Base-by-base conservation (phyloP, 257 asterid species). In the Primulina huaijiensis region DNA sequence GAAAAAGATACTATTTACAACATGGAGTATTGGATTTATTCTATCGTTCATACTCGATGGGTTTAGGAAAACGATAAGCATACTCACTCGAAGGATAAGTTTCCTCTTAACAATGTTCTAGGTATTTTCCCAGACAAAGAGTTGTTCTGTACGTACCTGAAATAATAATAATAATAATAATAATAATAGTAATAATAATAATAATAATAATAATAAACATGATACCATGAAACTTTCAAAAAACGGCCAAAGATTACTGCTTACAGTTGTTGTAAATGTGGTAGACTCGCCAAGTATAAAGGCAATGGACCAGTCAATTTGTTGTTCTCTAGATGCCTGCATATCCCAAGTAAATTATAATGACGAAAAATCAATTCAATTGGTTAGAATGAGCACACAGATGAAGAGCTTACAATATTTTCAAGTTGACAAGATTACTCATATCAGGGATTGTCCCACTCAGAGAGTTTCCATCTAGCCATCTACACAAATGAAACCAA, bases 321-420 rank as follows among this genome's bases (percentile, higher is more conserved):
- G 80, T 90, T 93, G 83, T 89, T 88, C 87, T 90, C 97, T 53
- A 93, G 78, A 88, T 93, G 99, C 89, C 99, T 93, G 89, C 87
- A 79, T 58, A 53, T 60, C 77, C 56, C 55, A 60, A 60, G 33
- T 11, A 11, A 71, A 30, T 55, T 23, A 57, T 12, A 73, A 72
- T 69, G n/a, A 71, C 17, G 40, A 58, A 19, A 4, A 64, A 35
- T 4, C 52, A 58, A n/a, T 34, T 63, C 25, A 67, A 63, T 57
- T 58, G 37, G 50, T 59, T 53, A 34, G 25, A 55, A 53, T 21
- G 25, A 61, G 6, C 27, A 33, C 23, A 43, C 29, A 27, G 59
- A 33, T 12, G 55, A 25, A 64, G 74, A 73, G 71, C 96, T 84
- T 87, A 93, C 99, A 93, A 52, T 66, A 85, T 87, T 81, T 82